Evolutionary conservation across 352 stramenopile genomes (phyloP), one percentile per base, ranked within the genome.

Genomic region (Elongisporangium anandrum): DNA sequence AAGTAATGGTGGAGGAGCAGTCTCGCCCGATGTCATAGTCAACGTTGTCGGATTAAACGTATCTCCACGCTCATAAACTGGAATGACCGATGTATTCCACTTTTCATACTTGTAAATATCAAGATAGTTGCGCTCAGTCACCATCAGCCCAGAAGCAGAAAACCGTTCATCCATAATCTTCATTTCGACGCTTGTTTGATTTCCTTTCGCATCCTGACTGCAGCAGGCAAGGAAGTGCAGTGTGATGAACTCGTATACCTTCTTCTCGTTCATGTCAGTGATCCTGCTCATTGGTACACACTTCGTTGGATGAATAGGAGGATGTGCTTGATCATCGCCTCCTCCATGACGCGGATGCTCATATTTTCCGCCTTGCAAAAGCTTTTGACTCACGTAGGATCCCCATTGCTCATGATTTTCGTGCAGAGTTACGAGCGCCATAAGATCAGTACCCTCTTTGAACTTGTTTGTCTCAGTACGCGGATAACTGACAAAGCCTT

Each of bases 391-490:
- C 15, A 95, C 88, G 65, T 96, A 98, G 1, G 58, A 57, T 7
- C 88, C 86, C 90, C 87, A 97, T 45, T 77, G 68, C 4, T 71
- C 62, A 51, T 95, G 77, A 20, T 64, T 74, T 54, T 84, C 73
- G 45, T 98, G 92, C 22, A 92, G 61, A 8, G 64, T 58, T 0
- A 98, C 50, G 12, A 98, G 77, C 0, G 48, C 72, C 53, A 80
- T 77, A n/a, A 99, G 69, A 64, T 98, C 92, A 7, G 90, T 96
- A 38, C 87, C 84, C 63, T 92, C 85, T 63, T 97, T 96, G 74
- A 99, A 99, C 54, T 92, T 95, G 78, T 99, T 98, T 12, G 98
- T 99, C 75, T 99, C 98, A 3, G 98, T 99, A 61, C 98, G 88
- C 12, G 98, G 98, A 67, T 99, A 99, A 61, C 88, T 98, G 60